Conservation (phyloP, 805 yeast genomes). For the Lachancea waltii region DNA sequence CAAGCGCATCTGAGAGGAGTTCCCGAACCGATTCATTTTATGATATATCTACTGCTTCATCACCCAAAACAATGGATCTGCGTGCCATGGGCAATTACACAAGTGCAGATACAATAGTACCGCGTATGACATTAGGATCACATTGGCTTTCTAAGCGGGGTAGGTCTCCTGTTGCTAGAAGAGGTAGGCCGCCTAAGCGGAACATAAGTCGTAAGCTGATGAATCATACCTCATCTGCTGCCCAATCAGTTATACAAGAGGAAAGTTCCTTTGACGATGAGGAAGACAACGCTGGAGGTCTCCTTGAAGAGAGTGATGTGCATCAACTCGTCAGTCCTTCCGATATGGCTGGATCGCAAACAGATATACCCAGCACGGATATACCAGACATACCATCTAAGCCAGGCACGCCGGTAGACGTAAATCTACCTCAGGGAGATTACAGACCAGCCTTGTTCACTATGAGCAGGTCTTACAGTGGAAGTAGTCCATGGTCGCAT, state of each 20-base stretch:
- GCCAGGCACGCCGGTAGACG: constrained; percentile 3
- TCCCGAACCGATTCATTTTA: constrained; percentile 37
- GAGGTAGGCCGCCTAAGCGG: constrained; percentile 12
- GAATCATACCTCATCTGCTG: constrained; percentile 14
- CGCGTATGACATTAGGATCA: constrained; percentile 6
- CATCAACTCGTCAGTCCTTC: neutral
- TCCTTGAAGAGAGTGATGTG: constrained; percentile 1
- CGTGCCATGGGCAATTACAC: constrained; percentile 12
- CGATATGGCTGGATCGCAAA: neutral
- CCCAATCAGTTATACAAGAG: constrained; percentile 29
- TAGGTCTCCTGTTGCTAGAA: constrained; percentile 24
- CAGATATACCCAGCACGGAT: too few species aligned
- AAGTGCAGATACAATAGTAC: constrained; percentile 9
- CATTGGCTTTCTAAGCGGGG: constrained; percentile 19
- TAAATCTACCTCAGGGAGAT: neutral
- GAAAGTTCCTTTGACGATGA: constrained; percentile 25
- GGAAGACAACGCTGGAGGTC: constrained; percentile 11
- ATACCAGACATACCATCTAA: too few species aligned
- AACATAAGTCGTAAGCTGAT: constrained; percentile 19
- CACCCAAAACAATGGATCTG: constrained; percentile 18
- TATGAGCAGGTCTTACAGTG: constrained; percentile 14
- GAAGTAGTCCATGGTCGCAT: constrained; percentile 20
- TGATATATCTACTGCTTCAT: constrained; percentile 33
- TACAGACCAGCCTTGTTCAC: constrained; percentile 6
- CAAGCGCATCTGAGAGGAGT: constrained; percentile 36